Conservation (phyloP, 306 rosid species). For the Vigna angularis region DNA sequence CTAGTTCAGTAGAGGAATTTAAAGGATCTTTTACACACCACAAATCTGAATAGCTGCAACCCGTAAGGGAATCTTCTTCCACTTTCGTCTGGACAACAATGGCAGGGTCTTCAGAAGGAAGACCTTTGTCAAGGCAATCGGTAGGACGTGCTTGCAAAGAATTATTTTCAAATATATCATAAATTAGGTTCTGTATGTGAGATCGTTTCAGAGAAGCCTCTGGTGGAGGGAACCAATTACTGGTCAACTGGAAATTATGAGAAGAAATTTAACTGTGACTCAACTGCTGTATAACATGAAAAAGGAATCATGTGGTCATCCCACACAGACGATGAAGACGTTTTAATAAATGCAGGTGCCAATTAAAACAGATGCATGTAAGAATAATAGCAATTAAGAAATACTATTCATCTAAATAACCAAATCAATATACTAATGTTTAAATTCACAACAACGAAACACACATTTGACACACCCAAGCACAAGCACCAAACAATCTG, state of each 20-base stretch:
- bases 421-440: background rate
- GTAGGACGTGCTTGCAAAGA: constrained; percentile 41
- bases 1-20: constrained; percentile 44
- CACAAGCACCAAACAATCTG: constrained; percentile 22
- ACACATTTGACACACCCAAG: background rate
- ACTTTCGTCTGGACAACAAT: constrained; percentile 44
- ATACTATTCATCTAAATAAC: background rate
- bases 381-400: constrained; percentile 3
- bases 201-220: constrained; percentile 79
- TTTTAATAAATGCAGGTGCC: background rate
- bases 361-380: constrained; percentile 19
- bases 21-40: constrained; percentile 38
- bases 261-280: constrained; percentile 36
- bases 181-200: constrained; percentile 58
- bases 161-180: constrained; percentile 53
- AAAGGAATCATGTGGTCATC: constrained; percentile 4
- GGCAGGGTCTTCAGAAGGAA: constrained; percentile 36
- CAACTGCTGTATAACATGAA: constrained; percentile 22
- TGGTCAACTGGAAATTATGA: constrained; percentile 55
- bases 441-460: background rate
- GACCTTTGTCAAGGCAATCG: constrained; percentile 47
- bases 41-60: constrained; percentile 31
- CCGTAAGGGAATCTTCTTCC: constrained; percentile 39
- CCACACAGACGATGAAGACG: constrained; percentile 3
- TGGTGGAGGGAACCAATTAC: constrained; percentile 69